Evolutionary conservation across 169 alveolate genomes (phyloP).

Genomic region (Cryptosporidium felis): DNA sequence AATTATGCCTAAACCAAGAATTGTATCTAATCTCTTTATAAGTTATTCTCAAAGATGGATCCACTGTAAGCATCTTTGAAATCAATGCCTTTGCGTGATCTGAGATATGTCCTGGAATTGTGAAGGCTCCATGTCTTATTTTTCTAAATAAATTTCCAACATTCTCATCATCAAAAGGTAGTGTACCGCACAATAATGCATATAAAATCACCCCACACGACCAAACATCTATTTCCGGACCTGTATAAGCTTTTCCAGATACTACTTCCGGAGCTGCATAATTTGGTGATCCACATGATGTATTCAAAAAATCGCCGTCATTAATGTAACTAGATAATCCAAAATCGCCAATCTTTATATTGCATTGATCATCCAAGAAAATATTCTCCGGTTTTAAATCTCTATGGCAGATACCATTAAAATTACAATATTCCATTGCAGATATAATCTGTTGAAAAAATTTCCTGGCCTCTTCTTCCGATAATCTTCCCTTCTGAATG

Average conservation of each 20-base stretch:
- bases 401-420: conserved; percentile 81
- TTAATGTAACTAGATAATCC: conserved; percentile 91
- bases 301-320: conserved; percentile 83
- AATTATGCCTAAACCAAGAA: conserved; percentile 70
- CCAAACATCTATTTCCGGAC: conserved; percentile 96
- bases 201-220: conserved; percentile 95
- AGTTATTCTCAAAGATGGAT: conserved; percentile 77
- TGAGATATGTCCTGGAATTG: conserved; percentile 87
- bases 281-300: conserved; percentile 94
- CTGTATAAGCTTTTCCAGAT: conserved; percentile 87
- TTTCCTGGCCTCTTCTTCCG: conserved; percentile 82
- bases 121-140: conserved; percentile 87
- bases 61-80: conserved; percentile 80
- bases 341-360: conserved; percentile 93
- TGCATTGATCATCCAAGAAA: conserved; percentile 84
- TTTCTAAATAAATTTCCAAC: conserved; percentile 85
- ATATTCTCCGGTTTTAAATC: conserved; percentile 93
- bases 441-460: conserved; percentile 90
- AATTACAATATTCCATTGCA: conserved; percentile 90
- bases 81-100: conserved; percentile 86
- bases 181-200: conserved; percentile 95
- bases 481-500: conserved; percentile 81
- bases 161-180: conserved; percentile 94
- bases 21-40: conserved; percentile 74
- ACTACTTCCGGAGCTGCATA: conserved; percentile 94